Base-by-base conservation (phyloP, 1,139 yeast species). In the Meyerozyma sp. region DNA sequence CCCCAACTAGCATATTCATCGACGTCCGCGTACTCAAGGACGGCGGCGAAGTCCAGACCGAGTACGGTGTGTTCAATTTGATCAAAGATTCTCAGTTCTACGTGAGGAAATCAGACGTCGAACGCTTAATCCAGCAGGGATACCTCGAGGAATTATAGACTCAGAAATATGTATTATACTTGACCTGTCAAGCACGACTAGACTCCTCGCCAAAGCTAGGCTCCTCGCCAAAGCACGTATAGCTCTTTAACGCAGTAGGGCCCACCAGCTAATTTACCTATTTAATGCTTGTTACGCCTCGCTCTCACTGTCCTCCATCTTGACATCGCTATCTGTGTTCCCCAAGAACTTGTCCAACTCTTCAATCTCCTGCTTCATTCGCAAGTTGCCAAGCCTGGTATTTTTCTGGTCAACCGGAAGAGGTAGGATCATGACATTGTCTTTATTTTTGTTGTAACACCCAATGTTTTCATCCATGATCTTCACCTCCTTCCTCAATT, bases 11-110 rank as follows among this genome's bases (percentile, higher is more conserved):
- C 53, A 85, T 93, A 36, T 93, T 91, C 55, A 86, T 93, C 10
- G 98, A 93, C 58, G 98, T 93, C 3, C 70, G 98, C 44, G 98
- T 93, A 8, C 65, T 93, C 44, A 86, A 86, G 56, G 95, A 93
- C 57, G 98, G 96, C 0, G 98, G 98, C 1, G 98, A 93, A 59
- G 90, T 93, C 35, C 97, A 91, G 58, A 93, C 98, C 0, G 98
- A 93, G 61, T 93, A 93, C 55, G 98, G 98, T 27, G 96, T 90
- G 7, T 90, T 93, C 67, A 91, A 91, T 54, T 68, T 93, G 54
- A 89, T 95, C n/a, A 93, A 91, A 57, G 94, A 93, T 62, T 87
- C 96, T 4, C 98, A 93, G 59, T 91, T 93, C 59, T 93, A 87
- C 60, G 97, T 91, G 21, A 73, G 98, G 43, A 93, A 89, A 55